Evolutionary conservation across 495 filamentous ascomycete species (phyloP).

Genomic region (Annulohypoxylon moriforme): DNA sequence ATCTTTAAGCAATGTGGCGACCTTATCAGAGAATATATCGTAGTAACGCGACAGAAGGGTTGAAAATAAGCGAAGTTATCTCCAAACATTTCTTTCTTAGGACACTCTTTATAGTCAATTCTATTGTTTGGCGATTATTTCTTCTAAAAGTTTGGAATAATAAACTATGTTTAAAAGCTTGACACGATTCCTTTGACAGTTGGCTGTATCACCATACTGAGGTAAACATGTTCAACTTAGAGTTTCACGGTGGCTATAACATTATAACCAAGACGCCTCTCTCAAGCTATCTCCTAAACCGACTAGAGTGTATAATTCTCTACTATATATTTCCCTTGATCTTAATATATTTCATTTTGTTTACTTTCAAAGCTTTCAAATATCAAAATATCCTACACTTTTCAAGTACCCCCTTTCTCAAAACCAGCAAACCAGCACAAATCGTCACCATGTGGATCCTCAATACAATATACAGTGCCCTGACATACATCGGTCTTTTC

Average conservation of each 20-base stretch:
- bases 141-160: too few species aligned
- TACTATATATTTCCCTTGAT: not conserved
- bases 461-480: not conserved
- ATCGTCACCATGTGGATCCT: slow-evolving; percentile 8
- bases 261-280: not conserved
- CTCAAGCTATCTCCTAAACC: not conserved
- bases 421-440: not conserved
- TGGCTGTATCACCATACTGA: not conserved
- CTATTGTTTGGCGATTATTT: too few species aligned
- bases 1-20: too few species aligned
- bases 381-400: not conserved
- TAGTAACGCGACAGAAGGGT: too few species aligned
- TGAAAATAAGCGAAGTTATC: too few species aligned
- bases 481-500: slow-evolving; percentile 1
- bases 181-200: too few species aligned
- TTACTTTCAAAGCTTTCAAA: too few species aligned
- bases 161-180: too few species aligned
- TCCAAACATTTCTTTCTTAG: too few species aligned
- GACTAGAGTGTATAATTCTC: not conserved
- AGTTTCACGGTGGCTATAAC: not conserved
- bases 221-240: too few species aligned
- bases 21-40: too few species aligned
- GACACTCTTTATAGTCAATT: too few species aligned
- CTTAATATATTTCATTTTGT: not conserved
- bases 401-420: not conserved